Percentiles rank a stretch among this genome's conserved stretches.
phyloP scores from a whole-genome alignment of 2,329 filamentous ascomycete species.

The Rhinocladiella similis region DNA sequence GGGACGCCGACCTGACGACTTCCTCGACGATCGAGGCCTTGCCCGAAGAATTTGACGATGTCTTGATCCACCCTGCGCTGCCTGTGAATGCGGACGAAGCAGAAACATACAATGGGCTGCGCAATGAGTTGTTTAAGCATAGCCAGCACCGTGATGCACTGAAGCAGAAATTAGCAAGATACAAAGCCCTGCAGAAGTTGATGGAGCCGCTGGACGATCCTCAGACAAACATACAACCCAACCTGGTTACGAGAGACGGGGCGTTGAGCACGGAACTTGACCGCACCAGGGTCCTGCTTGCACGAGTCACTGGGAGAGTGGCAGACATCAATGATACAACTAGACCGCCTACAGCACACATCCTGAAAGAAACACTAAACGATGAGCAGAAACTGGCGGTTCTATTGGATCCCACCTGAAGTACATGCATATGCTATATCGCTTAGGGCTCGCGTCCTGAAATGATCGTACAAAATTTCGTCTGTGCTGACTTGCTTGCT shows the following conservation, averaged over 20 bases:
- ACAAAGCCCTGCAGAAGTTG: slow-evolving; percentile 46
- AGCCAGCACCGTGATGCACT: slow-evolving; percentile 47
- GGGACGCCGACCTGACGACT: slow-evolving; percentile 19
- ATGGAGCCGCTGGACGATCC: slow-evolving; percentile 53
- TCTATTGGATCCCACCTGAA: slow-evolving; percentile 41
- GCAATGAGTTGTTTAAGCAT: slow-evolving; percentile 47
- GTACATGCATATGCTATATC: not conserved
- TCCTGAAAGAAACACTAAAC: slow-evolving; percentile 16
- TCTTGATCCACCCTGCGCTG: slow-evolving; percentile 8
- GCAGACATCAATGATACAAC: slow-evolving; percentile 28
- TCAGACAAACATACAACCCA: slow-evolving; percentile 54
- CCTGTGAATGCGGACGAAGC: not conserved
- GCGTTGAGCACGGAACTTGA: slow-evolving; percentile 52
- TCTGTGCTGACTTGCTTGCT: not conserved
- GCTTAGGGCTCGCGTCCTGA: not conserved
- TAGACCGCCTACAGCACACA: not conserved
- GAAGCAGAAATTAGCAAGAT: slow-evolving; percentile 48
- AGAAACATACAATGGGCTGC: slow-evolving; percentile 42
- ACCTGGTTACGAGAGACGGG: slow-evolving; percentile 54
- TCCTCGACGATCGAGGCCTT: slow-evolving; percentile 5
- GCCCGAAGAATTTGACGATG: slow-evolving; percentile 15
- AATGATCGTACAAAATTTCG: slow-evolving; percentile 1
- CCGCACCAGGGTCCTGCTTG: slow-evolving; percentile 49
- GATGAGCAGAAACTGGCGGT: slow-evolving; percentile 36
- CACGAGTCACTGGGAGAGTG: slow-evolving; percentile 42